Conservation (phyloP, 1,284 basidiomycete genomes). For the Salmacisia buchloeana region DNA sequence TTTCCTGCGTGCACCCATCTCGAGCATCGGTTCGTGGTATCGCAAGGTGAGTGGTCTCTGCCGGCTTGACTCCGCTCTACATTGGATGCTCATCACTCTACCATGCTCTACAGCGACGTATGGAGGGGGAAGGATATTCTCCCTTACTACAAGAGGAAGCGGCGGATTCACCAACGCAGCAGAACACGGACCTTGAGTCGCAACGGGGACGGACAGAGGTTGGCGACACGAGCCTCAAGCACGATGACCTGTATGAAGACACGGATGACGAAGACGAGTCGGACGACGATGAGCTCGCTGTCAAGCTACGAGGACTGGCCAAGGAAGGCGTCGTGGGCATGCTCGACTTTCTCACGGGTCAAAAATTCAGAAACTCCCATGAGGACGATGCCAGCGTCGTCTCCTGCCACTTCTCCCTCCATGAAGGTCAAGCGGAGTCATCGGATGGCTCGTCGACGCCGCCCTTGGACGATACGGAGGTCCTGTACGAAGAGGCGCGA, state of each 20-base stretch:
- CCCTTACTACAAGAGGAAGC: constrained; percentile 63
- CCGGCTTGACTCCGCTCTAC: constrained; percentile 22
- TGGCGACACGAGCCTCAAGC: background rate
- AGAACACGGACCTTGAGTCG: background rate
- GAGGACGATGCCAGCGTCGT: background rate
- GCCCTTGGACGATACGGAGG: background rate
- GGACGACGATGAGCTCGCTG: background rate
- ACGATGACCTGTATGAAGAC: background rate
- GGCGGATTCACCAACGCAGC: constrained; percentile 13
- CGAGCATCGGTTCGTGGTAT: constrained; percentile 21
- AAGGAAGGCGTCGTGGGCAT: constrained; percentile 1
- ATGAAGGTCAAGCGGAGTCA: background rate
- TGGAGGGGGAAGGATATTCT: constrained; percentile 64
- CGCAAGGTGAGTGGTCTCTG: constrained; percentile 51
- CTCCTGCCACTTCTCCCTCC: background rate
- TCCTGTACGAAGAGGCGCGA: background rate
- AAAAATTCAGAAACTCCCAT: background rate
- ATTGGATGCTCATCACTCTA: constrained; percentile 23
- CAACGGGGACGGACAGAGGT: background rate
- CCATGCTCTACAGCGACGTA: constrained; percentile 55
- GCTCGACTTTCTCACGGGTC: background rate
- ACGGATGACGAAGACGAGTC: background rate
- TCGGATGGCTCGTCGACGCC: background rate
- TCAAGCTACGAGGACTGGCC: background rate
- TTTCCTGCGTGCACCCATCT: background rate